Base-by-base conservation (phyloP, 257 asterid species). In the Solanum etuberosum region DNA sequence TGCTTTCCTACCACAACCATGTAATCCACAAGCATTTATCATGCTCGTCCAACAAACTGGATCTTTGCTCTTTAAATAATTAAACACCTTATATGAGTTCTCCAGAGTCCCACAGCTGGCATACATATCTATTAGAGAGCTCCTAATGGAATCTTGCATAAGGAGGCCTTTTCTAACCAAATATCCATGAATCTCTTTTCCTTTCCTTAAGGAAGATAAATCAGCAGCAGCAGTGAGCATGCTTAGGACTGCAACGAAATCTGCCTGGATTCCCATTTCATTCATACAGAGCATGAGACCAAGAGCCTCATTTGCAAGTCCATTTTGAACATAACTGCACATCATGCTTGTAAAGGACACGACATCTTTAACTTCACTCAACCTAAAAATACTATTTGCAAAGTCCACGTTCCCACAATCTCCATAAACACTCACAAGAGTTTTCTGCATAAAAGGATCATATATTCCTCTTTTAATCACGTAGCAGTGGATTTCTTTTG, bases 261-360 rank as follows among this genome's bases (percentile, higher is more conserved):
- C 99, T n/a, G 93, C 92, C 92, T 91, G 94, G 25, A 92, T 88
- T 11, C 92, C 92, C 68, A 90, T 85, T 89, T 85, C 89, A 46
- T 90, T 88, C 96, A 95, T 94, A 84, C 77, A 74, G 74, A 86
- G 86, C 76, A 94, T 93, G 87, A 94, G 94, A 78, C 86, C 87
- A 86, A 93, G 96, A 38, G 99, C 98, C 88, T 95, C 93, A 38
- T 89, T 61, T 42, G 98, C 90, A 83, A 93, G 92, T 37, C 97
- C 97, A 84, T 94, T 94, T 38, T 87, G 89, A 82, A 92, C 90
- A 86, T 90, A 95, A 74, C 98, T 92, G 89, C 92, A 90, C 57
- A 97, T 92, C 93, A 97, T 93, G 94, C 94, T 92, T 16, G 99
- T 94, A 93, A 95, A 95, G 57, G 98, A 92, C 31, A 97, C 92